Evolutionary conservation across 805 yeast species (phyloP).

Genomic region (Pichia thaimueangensis): DNA sequence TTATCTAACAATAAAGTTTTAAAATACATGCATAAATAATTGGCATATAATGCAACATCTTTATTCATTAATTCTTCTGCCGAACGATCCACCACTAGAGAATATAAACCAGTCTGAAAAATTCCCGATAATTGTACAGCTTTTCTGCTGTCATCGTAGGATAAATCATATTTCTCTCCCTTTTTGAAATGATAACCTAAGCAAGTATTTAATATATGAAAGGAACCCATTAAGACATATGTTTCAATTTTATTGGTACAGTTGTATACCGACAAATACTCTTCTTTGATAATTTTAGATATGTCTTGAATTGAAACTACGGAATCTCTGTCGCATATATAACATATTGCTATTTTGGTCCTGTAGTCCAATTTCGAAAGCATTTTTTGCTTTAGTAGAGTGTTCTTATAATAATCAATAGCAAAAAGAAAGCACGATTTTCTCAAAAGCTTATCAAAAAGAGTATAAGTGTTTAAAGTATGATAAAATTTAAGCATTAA

Average conservation of each 20-base stretch:
- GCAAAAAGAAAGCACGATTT: constrained; percentile 8
- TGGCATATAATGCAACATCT: constrained; percentile 3
- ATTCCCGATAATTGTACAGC: constrained; percentile 10
- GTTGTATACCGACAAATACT: constrained; percentile 6
- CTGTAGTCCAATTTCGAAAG: constrained; percentile 1
- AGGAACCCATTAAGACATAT: constrained; percentile 2
- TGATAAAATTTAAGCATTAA: too few relatives aligned
- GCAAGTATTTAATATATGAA: constrained; percentile 9
- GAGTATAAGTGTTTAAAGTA: background rate
- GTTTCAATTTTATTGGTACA: background rate
- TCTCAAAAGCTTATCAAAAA: constrained; percentile 7
- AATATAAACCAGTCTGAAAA: constrained; percentile 12
- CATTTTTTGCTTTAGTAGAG: constrained; percentile 8
- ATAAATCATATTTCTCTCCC: constrained; percentile 7
- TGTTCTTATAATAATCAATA: constrained; percentile 10
- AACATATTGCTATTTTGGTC: constrained; percentile 6
- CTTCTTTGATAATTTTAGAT: constrained; percentile 6
- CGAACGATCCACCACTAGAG: constrained; percentile 8
- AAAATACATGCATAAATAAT: constrained; percentile 5
- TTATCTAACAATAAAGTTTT: background rate
- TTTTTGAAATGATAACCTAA: constrained; percentile 12
- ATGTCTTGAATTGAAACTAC: constrained; percentile 2
- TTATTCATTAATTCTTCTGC: background rate
- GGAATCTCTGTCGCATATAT: constrained; percentile 7
- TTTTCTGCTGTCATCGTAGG: constrained; percentile 3